Conservation (phyloP, 1,284 basidiomycete species). For the Xerocomus cyaneibrunnescens region DNA sequence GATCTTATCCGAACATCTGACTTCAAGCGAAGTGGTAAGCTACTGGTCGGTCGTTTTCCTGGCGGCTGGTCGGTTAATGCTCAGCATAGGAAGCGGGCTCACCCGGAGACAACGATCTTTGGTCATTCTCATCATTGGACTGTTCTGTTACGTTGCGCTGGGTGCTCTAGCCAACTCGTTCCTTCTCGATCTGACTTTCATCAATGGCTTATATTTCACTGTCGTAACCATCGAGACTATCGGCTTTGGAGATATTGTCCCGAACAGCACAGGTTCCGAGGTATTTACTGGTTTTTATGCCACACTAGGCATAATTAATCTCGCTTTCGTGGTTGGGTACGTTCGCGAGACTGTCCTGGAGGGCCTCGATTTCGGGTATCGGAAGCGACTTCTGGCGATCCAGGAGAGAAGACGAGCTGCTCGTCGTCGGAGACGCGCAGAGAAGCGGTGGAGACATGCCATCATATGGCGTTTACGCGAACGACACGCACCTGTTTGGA, state of each 20-base stretch:
- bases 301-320: slow-evolving; percentile 57
- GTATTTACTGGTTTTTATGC: slow-evolving; percentile 60
- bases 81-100: slow-evolving; percentile 63
- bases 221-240: slow-evolving; percentile 72
- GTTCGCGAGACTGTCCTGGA: slow-evolving; percentile 74
- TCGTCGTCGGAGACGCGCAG: slow-evolving; percentile 40
- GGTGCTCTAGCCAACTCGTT: slow-evolving; percentile 62
- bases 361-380: slow-evolving; percentile 58
- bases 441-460: slow-evolving; percentile 54
- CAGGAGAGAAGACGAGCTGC: slow-evolving; percentile 42
- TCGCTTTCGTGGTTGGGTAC: slow-evolving; percentile 65
- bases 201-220: slow-evolving; percentile 71
- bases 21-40: slow-evolving; percentile 65
- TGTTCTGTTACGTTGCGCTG: slow-evolving; percentile 72
- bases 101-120: slow-evolving; percentile 79
- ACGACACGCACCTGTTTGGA: slow-evolving; percentile 50
- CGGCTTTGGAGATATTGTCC: slow-evolving; percentile 78
- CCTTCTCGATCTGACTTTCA: slow-evolving; percentile 58
- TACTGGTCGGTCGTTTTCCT: background rate
- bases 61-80: background rate
- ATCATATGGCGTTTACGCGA: slow-evolving; percentile 57
- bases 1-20: slow-evolving; percentile 63
- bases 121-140: slow-evolving; percentile 72
- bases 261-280: slow-evolving; percentile 47
- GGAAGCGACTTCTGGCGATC: slow-evolving; percentile 47